These are phyloP conservation scores for Triticum dicoccoides DNA, from an alignment of 176 grass and related monocot genomes.

Conservation along the genomic window DNA sequence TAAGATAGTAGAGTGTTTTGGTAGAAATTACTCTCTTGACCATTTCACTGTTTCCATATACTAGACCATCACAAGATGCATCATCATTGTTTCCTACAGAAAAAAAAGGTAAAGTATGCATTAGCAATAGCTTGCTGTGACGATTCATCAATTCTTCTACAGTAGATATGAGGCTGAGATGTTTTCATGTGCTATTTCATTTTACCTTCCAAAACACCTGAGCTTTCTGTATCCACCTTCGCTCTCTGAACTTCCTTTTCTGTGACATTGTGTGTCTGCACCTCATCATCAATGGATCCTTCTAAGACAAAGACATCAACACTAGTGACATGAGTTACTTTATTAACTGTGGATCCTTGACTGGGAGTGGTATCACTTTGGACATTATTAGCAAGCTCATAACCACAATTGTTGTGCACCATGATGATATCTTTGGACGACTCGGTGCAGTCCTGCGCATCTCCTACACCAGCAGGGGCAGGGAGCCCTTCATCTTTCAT, in stretches of 20 bases:
- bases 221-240: neutral
- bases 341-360: neutral
- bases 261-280: neutral
- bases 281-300: neutral
- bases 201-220: neutral
- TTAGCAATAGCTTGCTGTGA: too few relatives aligned
- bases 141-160: too few relatives aligned
- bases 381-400: constrained; percentile 5
- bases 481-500: neutral
- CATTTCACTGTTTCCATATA: neutral
- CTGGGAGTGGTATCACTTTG: neutral
- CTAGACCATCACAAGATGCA: neutral
- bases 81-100: neutral
- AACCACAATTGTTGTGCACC: too few relatives aligned
- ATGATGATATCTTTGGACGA: too few relatives aligned
- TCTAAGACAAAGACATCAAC: constrained; percentile 2
- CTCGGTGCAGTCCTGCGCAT: too few relatives aligned
- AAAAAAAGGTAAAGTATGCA: neutral
- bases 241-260: neutral
- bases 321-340: neutral
- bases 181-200: neutral
- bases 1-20: constrained; percentile 21
- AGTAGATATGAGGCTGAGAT: neutral
- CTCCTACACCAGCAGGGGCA: too few relatives aligned
- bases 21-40: constrained; percentile 1